These are phyloP conservation scores for Arthrinium puccinioides DNA, from an alignment of 2,329 filamentous ascomycete species.

Conservation along the genomic window DNA sequence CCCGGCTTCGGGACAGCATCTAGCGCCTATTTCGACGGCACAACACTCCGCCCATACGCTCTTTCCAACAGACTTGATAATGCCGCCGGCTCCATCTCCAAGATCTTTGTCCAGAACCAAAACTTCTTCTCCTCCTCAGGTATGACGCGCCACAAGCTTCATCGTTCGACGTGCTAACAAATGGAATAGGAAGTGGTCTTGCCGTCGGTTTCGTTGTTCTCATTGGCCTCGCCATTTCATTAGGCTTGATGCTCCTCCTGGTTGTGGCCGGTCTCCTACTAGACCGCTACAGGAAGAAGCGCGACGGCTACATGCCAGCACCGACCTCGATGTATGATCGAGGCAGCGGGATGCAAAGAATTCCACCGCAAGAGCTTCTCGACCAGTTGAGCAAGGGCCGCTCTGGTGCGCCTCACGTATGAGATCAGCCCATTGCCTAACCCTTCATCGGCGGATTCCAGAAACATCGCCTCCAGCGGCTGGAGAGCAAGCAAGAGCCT, in stretches of 20 bases:
- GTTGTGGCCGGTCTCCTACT: conserved; percentile 68
- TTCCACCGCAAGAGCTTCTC: conserved; percentile 55
- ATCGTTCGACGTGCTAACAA: conserved; percentile 7
- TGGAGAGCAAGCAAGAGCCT: too few relatives aligned
- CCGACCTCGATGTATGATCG: conserved; percentile 59
- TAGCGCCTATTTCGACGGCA: conserved; percentile 83
- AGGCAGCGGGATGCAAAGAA: conserved; percentile 48
- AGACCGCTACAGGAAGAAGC: conserved; percentile 68
- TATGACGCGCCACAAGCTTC: conserved; percentile 32
- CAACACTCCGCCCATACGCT: conserved; percentile 67
- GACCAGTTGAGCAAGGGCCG: conserved; percentile 43
- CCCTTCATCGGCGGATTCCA: conserved; percentile 1
- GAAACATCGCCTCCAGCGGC: background rate
- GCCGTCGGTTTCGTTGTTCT: conserved; percentile 72
- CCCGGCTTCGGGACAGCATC: conserved; percentile 74
- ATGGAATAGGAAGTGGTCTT: conserved; percentile 43
- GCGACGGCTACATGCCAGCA: conserved; percentile 74
- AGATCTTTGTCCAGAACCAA: conserved; percentile 75
- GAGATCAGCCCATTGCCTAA: too few relatives aligned
- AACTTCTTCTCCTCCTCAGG: conserved; percentile 62
- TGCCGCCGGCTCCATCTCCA: conserved; percentile 65
- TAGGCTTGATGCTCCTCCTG: conserved; percentile 70
- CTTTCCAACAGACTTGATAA: conserved; percentile 64
- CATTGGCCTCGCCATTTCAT: conserved; percentile 71
- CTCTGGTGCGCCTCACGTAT: conserved; percentile 44